phyloP scores from a whole-genome alignment of 371 early-diverging fungal species.

The Fennellomyces sp. region DNA sequence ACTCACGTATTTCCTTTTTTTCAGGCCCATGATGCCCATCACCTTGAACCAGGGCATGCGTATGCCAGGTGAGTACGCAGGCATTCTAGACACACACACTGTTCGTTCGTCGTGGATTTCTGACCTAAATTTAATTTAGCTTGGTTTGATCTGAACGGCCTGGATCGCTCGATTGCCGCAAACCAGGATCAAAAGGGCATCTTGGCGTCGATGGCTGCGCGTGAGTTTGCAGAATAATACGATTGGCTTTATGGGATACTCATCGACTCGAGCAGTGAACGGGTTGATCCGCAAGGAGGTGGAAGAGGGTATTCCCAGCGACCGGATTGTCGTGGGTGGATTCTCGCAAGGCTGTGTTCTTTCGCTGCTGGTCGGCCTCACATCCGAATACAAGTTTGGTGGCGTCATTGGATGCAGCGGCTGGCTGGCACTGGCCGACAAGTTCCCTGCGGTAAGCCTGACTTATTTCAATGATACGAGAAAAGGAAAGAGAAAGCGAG shows the following conservation, averaged over 20 bases:
- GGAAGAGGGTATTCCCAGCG: constrained; percentile 77
- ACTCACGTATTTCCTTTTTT: neutral
- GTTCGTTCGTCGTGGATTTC: neutral
- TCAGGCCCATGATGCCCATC: constrained; percentile 63
- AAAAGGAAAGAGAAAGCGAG: neutral
- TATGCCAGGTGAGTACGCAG: constrained; percentile 78
- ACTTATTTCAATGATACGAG: neutral
- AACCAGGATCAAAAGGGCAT: constrained; percentile 84
- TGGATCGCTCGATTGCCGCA: constrained; percentile 47
- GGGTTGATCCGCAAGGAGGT: constrained; percentile 78
- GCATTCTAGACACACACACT: neutral
- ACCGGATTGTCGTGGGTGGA: constrained; percentile 91
- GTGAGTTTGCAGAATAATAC: constrained; percentile 33
- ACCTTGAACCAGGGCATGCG: constrained; percentile 82
- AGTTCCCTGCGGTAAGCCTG: constrained; percentile 54
- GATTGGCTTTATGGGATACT: neutral
- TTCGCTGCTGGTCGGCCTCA: constrained; percentile 75
- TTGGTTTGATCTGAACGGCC: constrained; percentile 82
- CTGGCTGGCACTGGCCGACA: constrained; percentile 74
- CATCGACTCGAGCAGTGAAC: constrained; percentile 63
- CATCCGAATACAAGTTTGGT: constrained; percentile 69
- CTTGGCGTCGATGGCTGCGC: constrained; percentile 57
- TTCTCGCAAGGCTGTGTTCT: constrained; percentile 94
- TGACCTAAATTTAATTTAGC: constrained; percentile 13
- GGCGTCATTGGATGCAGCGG: constrained; percentile 77